A percentile compares a stretch with the other conserved stretches of the same genome.
These are phyloP conservation scores for Ophiostoma himal-ulmi DNA, from an alignment of 2,329 filamentous ascomycete genomes.

Conservation along the genomic window DNA sequence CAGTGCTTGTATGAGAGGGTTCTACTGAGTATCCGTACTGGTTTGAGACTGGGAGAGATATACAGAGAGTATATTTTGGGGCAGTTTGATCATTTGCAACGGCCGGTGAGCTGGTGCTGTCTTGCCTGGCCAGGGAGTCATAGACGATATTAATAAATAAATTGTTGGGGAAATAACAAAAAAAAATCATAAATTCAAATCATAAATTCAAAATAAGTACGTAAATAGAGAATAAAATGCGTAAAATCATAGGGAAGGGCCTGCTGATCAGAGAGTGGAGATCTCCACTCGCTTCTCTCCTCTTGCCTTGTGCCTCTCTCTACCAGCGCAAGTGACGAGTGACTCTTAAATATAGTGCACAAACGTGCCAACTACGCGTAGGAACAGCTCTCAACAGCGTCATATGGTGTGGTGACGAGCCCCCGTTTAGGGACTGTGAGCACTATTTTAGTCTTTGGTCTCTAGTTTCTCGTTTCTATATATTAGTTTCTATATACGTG, in stretches of 20 bases:
- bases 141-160: background rate
- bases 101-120: background rate
- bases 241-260: slow-evolving; percentile 17
- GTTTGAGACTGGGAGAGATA: background rate
- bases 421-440: background rate
- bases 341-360: slow-evolving; percentile 6
- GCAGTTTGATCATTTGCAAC: background rate
- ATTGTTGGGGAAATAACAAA: background rate
- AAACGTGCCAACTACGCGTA: background rate
- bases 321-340: background rate
- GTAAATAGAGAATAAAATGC: slow-evolving; percentile 1
- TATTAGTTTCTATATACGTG: background rate
- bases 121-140: background rate
- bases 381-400: background rate
- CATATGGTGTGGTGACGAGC: background rate
- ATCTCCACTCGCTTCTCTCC: background rate
- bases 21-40: background rate
- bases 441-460: background rate
- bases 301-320: background rate
- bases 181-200: too few relatives aligned
- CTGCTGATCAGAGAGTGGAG: slow-evolving; percentile 21
- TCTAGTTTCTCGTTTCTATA: background rate
- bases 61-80: background rate
- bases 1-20: background rate
- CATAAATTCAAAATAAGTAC: background rate